These are phyloP conservation scores for Blastocystis sp. DNA, from an alignment of 352 stramenopile genomes.

Conservation along the genomic window DNA sequence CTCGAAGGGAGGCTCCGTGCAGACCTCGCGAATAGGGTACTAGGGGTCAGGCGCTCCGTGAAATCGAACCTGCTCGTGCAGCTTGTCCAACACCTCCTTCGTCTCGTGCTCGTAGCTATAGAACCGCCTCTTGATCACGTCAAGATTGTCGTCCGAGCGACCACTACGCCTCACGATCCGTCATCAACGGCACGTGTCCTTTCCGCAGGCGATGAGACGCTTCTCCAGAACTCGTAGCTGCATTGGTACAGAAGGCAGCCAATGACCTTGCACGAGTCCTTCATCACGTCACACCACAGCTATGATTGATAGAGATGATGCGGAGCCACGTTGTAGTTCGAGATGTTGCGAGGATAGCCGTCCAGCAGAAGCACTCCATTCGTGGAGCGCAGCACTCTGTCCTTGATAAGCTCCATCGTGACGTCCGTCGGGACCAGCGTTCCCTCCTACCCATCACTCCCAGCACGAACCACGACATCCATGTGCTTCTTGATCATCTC, in stretches of 20 bases:
- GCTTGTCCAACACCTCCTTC: conserved; percentile 32
- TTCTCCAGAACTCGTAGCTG: conserved; percentile 68
- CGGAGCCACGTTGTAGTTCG: conserved; percentile 38
- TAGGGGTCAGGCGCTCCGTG: not conserved
- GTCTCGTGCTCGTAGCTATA: conserved; percentile 65
- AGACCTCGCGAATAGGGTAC: conserved; percentile 59
- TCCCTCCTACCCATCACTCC: not conserved
- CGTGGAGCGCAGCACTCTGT: conserved; percentile 7
- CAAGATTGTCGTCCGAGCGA: conserved; percentile 40
- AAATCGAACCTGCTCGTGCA: conserved; percentile 22
- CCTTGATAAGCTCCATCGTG: conserved; percentile 66
- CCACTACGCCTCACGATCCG: not conserved
- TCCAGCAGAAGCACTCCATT: conserved; percentile 56
- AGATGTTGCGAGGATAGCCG: conserved; percentile 65
- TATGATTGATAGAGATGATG: not conserved
- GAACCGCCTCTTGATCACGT: conserved; percentile 65
- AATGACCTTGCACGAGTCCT: conserved; percentile 37
- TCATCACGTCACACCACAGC: conserved; percentile 54
- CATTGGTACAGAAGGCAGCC: conserved; percentile 63
- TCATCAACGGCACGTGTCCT: conserved; percentile 5
- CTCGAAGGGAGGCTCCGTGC: conserved; percentile 63
- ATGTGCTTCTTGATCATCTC: conserved; percentile 66
- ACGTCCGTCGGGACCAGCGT: conserved; percentile 59
- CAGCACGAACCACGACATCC: not conserved
- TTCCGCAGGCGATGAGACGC: conserved; percentile 45